phyloP scores from a whole-genome alignment of 179 eudicot species.

The Beta corolliflora region DNA sequence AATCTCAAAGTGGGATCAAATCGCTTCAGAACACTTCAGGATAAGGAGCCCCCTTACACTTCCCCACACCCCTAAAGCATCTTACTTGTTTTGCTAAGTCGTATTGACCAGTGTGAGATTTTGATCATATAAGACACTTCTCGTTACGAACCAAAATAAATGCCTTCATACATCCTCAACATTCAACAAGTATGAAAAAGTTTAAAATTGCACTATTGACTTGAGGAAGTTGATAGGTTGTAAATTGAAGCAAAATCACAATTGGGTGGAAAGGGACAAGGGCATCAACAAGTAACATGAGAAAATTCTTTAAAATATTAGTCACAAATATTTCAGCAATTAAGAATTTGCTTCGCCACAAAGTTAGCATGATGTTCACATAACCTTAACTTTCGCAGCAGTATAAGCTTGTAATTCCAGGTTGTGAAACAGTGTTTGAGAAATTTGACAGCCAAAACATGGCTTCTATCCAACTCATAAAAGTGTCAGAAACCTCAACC shows the following conservation, averaged over 20 bases:
- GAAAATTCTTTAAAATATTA: conserved; percentile 8
- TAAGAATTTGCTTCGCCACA: conserved; percentile 11
- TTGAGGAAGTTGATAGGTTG: not conserved
- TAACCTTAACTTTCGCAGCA: conserved; percentile 6
- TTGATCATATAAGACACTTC: too few relatives aligned
- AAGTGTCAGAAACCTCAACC: not conserved
- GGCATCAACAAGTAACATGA: not conserved
- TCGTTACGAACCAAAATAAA: too few relatives aligned
- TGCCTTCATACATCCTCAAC: not conserved
- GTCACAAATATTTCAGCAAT: not conserved
- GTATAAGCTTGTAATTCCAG: conserved; percentile 29
- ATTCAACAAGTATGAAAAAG: not conserved
- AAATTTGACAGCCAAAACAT: conserved; percentile 11
- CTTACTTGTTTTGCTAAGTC: too few relatives aligned
- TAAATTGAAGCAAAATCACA: not conserved
- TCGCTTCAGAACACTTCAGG: too few relatives aligned
- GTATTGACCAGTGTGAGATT: too few relatives aligned
- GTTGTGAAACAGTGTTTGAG: conserved; percentile 15
- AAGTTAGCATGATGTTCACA: conserved; percentile 2
- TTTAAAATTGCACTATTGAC: not conserved
- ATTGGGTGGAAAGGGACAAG: conserved; percentile 4
- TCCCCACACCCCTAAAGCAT: too few relatives aligned
- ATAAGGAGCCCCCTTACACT: too few relatives aligned
- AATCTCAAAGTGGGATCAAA: too few relatives aligned
- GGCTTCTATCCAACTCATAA: conserved; percentile 19